A percentile compares a stretch with the other conserved stretches of the same genome.
phyloP scores from a whole-genome alignment of 2,329 filamentous ascomycete genomes.

The Talaromyces sp. region DNA sequence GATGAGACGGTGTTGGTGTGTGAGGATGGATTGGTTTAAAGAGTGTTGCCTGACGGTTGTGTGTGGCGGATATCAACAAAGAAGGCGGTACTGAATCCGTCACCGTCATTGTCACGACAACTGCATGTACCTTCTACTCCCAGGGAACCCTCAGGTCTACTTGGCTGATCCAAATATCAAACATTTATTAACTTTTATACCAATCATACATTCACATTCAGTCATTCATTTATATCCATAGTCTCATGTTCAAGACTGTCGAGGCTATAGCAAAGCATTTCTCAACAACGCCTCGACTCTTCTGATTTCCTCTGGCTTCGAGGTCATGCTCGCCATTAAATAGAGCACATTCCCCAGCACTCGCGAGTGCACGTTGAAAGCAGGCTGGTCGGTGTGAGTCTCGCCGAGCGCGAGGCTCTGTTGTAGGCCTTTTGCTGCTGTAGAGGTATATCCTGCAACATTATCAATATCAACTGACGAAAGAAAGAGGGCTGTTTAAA shows the following conservation, averaged over 20 bases:
- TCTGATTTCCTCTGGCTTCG: constrained; percentile 36
- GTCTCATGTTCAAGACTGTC: neutral
- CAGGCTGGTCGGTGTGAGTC: constrained; percentile 16
- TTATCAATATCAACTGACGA: constrained; percentile 8
- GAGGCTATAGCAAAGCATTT: neutral
- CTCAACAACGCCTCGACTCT: constrained; percentile 32
- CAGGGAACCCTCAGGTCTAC: too few species aligned
- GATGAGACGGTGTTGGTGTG: neutral
- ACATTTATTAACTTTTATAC: neutral
- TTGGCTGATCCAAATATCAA: neutral
- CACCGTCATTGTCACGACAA: neutral
- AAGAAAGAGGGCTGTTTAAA: neutral
- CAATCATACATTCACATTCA: neutral
- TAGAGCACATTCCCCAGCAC: constrained; percentile 59
- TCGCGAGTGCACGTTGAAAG: constrained; percentile 51
- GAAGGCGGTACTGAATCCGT: neutral
- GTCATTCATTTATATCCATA: neutral
- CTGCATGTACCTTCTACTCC: neutral
- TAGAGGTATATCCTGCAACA: constrained; percentile 51
- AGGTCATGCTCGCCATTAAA: constrained; percentile 54
- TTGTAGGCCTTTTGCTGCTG: constrained; percentile 49
- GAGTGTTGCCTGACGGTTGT: neutral
- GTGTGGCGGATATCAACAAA: neutral
- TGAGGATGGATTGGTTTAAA: neutral
- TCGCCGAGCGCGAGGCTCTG: constrained; percentile 40